A percentile compares a stretch with the other conserved stretches of the same genome.
Conservation (phyloP, 2,329 filamentous ascomycete genomes). For the Calonectria hawksworthii region DNA sequence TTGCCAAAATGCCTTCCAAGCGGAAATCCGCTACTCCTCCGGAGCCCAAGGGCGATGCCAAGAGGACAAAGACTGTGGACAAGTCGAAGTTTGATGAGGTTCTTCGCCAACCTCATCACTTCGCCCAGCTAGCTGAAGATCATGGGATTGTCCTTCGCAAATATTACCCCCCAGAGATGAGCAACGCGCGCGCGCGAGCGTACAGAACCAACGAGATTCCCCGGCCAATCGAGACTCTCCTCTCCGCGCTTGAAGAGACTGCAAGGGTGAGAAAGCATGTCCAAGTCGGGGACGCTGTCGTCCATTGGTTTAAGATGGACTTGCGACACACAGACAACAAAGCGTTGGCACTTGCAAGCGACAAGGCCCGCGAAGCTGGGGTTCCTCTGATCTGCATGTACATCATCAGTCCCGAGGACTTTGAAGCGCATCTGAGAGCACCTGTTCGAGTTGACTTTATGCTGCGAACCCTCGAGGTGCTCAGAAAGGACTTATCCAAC, state of each 20-base stretch:
- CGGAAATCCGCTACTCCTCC: slow-evolving; percentile 44
- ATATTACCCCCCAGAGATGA: slow-evolving; percentile 91
- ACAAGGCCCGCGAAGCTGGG: slow-evolving; percentile 74
- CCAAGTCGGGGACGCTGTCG: slow-evolving; percentile 71
- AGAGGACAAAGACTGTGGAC: slow-evolving; percentile 52
- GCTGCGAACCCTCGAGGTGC: slow-evolving; percentile 75
- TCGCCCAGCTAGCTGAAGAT: slow-evolving; percentile 61
- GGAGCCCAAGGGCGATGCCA: slow-evolving; percentile 41
- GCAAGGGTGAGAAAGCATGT: slow-evolving; percentile 65
- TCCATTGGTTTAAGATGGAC: slow-evolving; percentile 95
- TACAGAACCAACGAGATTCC: slow-evolving; percentile 80
- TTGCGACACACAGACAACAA: slow-evolving; percentile 82
- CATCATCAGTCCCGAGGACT: slow-evolving; percentile 86
- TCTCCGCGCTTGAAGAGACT: slow-evolving; percentile 73
- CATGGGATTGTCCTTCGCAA: slow-evolving; percentile 77
- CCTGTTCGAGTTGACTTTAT: slow-evolving; percentile 85
- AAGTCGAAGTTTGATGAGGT: slow-evolving; percentile 45
- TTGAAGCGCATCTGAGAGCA: slow-evolving; percentile 82
- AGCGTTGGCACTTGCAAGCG: slow-evolving; percentile 75
- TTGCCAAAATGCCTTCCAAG: slow-evolving; percentile 50
- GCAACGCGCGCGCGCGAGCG: slow-evolving; percentile 79
- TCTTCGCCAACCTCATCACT: slow-evolving; percentile 62
- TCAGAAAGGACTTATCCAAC: slow-evolving; percentile 76
- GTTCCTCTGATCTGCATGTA: slow-evolving; percentile 84
- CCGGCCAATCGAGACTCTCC: slow-evolving; percentile 79